Conservation (phyloP, 225 moss, liverwort and hornwort species). For the Anthoceros angustus region DNA sequence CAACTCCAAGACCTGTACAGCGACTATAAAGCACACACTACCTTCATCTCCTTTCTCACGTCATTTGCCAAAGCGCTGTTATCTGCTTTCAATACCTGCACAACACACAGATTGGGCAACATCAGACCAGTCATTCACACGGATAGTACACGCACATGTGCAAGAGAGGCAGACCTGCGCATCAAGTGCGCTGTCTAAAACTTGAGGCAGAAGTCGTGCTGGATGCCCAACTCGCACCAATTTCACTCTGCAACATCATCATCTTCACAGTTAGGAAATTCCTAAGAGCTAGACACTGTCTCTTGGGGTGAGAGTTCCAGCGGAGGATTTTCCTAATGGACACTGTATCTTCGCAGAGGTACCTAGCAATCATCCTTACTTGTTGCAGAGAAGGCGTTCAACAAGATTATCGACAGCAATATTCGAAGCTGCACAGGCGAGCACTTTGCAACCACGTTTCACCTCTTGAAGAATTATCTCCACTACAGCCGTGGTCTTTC, state of each 20-base stretch:
- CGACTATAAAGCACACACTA: constrained; percentile 7
- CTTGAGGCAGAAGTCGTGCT: constrained; percentile 83
- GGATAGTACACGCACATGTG: too few species aligned
- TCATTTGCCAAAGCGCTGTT: constrained; percentile 81
- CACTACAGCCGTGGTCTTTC: constrained; percentile 84
- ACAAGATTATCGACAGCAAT: constrained; percentile 96
- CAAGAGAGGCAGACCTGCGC: constrained; percentile 48
- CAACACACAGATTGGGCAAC: background rate
- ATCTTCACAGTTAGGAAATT: background rate
- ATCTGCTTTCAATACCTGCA: constrained; percentile 74
- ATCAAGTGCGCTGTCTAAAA: constrained; percentile 81
- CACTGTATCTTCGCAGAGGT: background rate
- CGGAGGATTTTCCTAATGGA: too few species aligned
- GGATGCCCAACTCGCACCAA: constrained; percentile 92
- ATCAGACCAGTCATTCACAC: too few species aligned
- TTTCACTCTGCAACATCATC: constrained; percentile 35
- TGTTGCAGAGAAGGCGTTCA: constrained; percentile 77
- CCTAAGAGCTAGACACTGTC: too few species aligned
- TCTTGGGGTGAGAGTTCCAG: too few species aligned
- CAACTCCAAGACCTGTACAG: background rate
- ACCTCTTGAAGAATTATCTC: constrained; percentile 94
- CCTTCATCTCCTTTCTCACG: constrained; percentile 98
- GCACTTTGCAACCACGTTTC: constrained; percentile 76
- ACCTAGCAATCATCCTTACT: constrained; percentile 19
- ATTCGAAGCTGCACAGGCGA: constrained; percentile 95